phyloP scores from a whole-genome alignment of 179 eudicot genomes.

The Spinacia oleracea region DNA sequence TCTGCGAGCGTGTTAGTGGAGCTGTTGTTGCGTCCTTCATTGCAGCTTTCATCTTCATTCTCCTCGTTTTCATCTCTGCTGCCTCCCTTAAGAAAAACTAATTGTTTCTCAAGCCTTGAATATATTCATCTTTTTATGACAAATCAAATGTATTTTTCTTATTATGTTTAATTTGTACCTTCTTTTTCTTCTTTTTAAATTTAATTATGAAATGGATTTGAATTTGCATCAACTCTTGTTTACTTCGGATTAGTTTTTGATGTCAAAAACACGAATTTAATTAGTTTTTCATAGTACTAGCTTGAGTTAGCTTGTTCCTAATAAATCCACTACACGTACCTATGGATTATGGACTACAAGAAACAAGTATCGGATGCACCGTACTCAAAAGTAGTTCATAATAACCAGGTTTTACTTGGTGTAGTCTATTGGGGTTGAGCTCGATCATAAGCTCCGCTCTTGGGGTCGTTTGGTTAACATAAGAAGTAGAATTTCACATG shows the following conservation, averaged over 20 bases:
- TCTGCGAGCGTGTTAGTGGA: slow-evolving; percentile 78
- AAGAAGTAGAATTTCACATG: too few species aligned
- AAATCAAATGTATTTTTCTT: not conserved
- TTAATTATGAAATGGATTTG: not conserved
- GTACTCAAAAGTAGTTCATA: too few species aligned
- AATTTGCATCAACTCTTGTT: not conserved
- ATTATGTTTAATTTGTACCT: not conserved
- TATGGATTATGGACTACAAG: not conserved
- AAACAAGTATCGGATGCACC: too few species aligned
- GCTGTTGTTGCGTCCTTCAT: slow-evolving; percentile 96
- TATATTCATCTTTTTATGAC: not conserved
- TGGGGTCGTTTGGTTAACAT: too few species aligned
- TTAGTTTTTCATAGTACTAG: too few species aligned
- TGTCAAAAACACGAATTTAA: not conserved
- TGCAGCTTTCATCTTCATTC: slow-evolving; percentile 53
- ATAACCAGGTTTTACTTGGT: too few species aligned
- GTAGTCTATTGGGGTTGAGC: too few species aligned
- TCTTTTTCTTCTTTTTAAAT: not conserved
- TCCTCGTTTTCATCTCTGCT: slow-evolving; percentile 68
- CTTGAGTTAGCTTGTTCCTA: too few species aligned
- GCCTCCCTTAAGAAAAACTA: slow-evolving; percentile 54
- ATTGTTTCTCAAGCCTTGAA: not conserved
- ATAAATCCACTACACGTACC: too few species aligned
- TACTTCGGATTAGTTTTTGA: not conserved
- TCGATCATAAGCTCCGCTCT: too few species aligned